These are phyloP conservation scores for Tubosaeta sp. DNA, from an alignment of 768 basidiomycete genomes.

Conservation along the genomic window DNA sequence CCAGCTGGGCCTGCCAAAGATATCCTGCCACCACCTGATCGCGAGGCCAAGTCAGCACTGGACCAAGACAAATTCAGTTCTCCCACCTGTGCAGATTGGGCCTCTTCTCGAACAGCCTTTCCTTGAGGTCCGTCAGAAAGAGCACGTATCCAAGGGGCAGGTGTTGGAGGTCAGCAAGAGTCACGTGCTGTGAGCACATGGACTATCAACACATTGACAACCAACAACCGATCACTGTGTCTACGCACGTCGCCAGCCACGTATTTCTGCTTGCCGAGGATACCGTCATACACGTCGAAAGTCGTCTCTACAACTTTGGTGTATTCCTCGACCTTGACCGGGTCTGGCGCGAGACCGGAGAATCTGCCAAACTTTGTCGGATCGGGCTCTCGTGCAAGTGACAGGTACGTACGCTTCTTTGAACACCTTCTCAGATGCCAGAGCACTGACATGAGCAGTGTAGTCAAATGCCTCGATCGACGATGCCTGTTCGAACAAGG, in stretches of 20 bases:
- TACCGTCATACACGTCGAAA: slow-evolving; percentile 49
- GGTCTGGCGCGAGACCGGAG: slow-evolving; percentile 22
- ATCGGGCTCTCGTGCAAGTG: background rate
- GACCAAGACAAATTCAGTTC: background rate
- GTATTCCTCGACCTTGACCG: slow-evolving; percentile 13
- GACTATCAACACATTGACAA: background rate
- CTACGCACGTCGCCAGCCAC: slow-evolving; percentile 50
- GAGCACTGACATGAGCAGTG: slow-evolving; percentile 34
- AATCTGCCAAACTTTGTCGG: background rate
- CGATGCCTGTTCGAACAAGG: slow-evolving; percentile 29
- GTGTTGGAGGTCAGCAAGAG: slow-evolving; percentile 57
- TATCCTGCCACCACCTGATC: slow-evolving; percentile 50
- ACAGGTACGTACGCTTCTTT: slow-evolving; percentile 36
- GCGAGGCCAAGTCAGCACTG: slow-evolving; percentile 2
- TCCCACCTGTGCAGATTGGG: slow-evolving; percentile 44
- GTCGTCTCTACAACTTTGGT: slow-evolving; percentile 26
- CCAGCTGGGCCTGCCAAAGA: slow-evolving; percentile 45
- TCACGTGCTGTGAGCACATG: slow-evolving; percentile 34
- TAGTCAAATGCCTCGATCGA: slow-evolving; percentile 54
- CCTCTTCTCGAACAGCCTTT: slow-evolving; percentile 24
- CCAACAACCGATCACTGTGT: background rate
- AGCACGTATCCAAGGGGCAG: slow-evolving; percentile 40
- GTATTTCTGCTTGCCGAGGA: slow-evolving; percentile 53
- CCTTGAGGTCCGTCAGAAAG: slow-evolving; percentile 12
- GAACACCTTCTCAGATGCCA: slow-evolving; percentile 49